These are phyloP conservation scores for Pogostemon cablin DNA, from an alignment of 257 asterid genomes.

Conservation along the genomic window DNA sequence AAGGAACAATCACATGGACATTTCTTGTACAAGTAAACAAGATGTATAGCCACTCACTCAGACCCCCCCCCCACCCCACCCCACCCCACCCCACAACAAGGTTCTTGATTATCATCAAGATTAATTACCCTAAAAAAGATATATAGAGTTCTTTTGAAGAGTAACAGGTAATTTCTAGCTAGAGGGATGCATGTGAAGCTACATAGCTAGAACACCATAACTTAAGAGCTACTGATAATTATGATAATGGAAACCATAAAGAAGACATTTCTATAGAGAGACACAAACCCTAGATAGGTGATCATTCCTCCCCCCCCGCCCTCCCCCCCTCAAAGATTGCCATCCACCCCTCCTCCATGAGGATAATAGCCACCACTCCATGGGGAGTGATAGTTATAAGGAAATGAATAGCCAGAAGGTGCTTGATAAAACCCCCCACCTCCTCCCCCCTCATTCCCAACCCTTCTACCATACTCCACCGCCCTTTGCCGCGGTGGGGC, in stretches of 20 bases:
- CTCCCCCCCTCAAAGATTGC: conserved; percentile 30
- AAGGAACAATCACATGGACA: conserved; percentile 30
- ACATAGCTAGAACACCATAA: conserved; percentile 30
- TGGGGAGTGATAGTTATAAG: conserved; percentile 36
- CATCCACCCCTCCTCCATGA: conserved; percentile 45
- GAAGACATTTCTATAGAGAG: conserved; percentile 24
- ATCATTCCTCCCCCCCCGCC: neutral
- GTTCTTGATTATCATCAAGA: neutral
- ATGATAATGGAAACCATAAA: conserved; percentile 14
- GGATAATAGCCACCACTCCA: conserved; percentile 49
- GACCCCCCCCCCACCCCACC: neutral
- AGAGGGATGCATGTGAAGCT: conserved; percentile 32
- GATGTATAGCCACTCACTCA: neutral
- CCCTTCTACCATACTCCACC: conserved; percentile 29
- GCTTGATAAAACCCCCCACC: conserved; percentile 42
- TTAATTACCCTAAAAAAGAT: conserved; percentile 1
- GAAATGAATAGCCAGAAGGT: conserved; percentile 27
- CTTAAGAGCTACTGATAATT: conserved; percentile 3
- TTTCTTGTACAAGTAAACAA: conserved; percentile 26
- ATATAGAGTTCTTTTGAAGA: neutral
- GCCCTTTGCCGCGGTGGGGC: conserved; percentile 33
- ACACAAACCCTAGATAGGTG: conserved; percentile 42
- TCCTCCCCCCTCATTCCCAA: conserved; percentile 19
- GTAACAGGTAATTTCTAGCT: conserved; percentile 5
- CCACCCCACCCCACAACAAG: neutral